These are phyloP conservation scores for Aureobasidium sp. DNA, from an alignment of 2,329 filamentous ascomycete species.

Conservation along the genomic window DNA sequence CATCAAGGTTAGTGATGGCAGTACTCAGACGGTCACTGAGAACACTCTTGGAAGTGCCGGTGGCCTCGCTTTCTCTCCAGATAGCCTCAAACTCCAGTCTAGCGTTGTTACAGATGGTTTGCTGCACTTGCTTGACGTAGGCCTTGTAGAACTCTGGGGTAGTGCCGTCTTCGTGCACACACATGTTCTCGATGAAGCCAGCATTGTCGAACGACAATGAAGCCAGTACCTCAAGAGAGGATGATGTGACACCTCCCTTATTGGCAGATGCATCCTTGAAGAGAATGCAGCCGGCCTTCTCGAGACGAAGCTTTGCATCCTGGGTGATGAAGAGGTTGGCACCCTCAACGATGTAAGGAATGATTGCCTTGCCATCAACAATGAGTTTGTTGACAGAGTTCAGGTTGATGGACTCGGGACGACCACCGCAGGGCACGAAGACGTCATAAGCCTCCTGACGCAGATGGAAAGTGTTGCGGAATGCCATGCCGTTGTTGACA, in stretches of 20 bases:
- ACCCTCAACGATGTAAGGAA: conserved; percentile 95
- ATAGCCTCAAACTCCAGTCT: conserved; percentile 94
- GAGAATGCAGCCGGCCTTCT: conserved; percentile 88
- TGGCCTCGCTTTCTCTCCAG: conserved; percentile 87
- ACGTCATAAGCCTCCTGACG: conserved; percentile 67
- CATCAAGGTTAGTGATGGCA: conserved; percentile 93
- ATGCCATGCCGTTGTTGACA: conserved; percentile 82
- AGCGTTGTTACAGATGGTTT: conserved; percentile 85
- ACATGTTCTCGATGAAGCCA: conserved; percentile 90
- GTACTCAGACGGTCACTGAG: conserved; percentile 84
- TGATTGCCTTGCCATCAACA: conserved; percentile 74
- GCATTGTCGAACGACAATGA: conserved; percentile 89
- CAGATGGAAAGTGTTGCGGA: conserved; percentile 97
- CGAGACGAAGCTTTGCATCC: conserved; percentile 90
- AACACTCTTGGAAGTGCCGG: conserved; percentile 71
- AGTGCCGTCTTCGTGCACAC: conserved; percentile 66
- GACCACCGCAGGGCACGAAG: conserved; percentile 93
- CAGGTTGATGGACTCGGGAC: conserved; percentile 93
- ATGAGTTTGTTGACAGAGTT: conserved; percentile 83
- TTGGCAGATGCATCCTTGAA: conserved; percentile 98
- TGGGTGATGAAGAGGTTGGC: conserved; percentile 99
- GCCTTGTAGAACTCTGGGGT: conserved; percentile 85
- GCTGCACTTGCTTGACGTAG: conserved; percentile 88
- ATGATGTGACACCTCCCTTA: conserved; percentile 97
- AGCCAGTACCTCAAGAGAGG: conserved; percentile 90